A percentile compares a stretch with the other conserved stretches of the same genome.
Evolutionary conservation across 306 rosid genomes (phyloP).

Genomic region (Delonix regia): DNA sequence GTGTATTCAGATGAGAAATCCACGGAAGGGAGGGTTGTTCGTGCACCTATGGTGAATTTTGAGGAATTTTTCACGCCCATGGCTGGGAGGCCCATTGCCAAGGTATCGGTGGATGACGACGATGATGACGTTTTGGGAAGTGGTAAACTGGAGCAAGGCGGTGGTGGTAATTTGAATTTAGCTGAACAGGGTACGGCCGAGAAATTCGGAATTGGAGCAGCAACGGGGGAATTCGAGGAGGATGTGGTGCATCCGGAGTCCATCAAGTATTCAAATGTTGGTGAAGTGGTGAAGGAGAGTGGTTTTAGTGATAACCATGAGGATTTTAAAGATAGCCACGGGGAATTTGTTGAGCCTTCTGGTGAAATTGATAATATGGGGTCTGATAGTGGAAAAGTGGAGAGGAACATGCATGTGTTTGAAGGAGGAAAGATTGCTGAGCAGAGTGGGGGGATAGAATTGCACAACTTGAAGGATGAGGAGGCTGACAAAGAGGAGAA

Average conservation of each 20-base stretch:
- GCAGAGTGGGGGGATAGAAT: conserved; percentile 29
- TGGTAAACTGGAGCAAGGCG: conserved; percentile 29
- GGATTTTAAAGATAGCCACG: too few relatives aligned
- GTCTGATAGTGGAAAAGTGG: conserved; percentile 26
- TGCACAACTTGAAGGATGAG: conserved; percentile 29
- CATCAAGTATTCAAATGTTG: conserved; percentile 3
- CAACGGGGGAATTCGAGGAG: conserved; percentile 19
- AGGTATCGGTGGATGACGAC: conserved; percentile 57
- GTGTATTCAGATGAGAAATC: conserved; percentile 33
- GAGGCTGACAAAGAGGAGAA: conserved; percentile 35
- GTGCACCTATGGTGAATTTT: conserved; percentile 23
- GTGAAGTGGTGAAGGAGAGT: conserved; percentile 42
- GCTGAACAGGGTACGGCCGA: conserved; percentile 35
- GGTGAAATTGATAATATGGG: conserved; percentile 27
- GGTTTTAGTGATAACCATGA: conserved; percentile 37
- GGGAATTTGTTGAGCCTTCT: conserved; percentile 39
- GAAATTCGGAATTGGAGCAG: conserved; percentile 34
- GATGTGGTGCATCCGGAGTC: conserved; percentile 15
- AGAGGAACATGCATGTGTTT: conserved; percentile 20
- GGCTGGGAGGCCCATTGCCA: conserved; percentile 58
- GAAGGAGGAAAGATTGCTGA: conserved; percentile 23
- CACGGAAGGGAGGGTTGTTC: background rate
- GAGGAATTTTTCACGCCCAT: conserved; percentile 39
- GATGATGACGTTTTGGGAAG: conserved; percentile 39
- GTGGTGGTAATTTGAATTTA: conserved; percentile 15